Base-by-base conservation (phyloP, 257 asterid genomes). In the Solanum virginianum region DNA sequence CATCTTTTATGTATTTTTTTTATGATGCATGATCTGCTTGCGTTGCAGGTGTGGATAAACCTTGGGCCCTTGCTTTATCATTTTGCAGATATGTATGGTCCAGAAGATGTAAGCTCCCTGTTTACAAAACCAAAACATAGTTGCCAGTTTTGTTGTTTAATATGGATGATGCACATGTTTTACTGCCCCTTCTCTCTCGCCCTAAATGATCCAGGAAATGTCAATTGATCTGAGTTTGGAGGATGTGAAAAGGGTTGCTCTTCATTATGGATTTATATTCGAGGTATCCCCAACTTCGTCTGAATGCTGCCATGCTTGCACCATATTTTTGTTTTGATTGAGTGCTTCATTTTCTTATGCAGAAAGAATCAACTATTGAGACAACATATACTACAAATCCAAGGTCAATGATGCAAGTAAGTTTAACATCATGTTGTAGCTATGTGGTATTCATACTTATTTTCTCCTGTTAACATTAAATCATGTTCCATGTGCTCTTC, bases 391-490 rank as follows among this genome's bases (percentile, higher is more conserved):
- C 99, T 24, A 89, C 98, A 17, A 95, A 95, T 87, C 85, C 90
- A n/a, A 93, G 92, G 81, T 93, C 99, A 24, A 95, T 95, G 99
- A 94, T 95, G 99, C 98, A 95, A 94, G 99, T 92, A 90, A 80
- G 90, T 83, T 62, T 69, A 45, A 45, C 41, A 32, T 88, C 66
- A 63, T 36, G 70, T 59, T 18, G 79, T 53, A 55, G 49, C 56
- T 74, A 41, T 24, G 66, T 32, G 59, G 51, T 43, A 43, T 88
- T 55, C 55, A n/a, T 47, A 13, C 71, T 45, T 15, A 26, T 43
- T 79, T 57, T 53, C 32, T 56, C 8, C 81, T 45, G 81, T 82
- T 32, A 6, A 49, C 53, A 84, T 41, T 65, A 57, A 77, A 62
- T 65, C 18, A 60, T 62, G 81, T 26, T 43, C 36, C 41, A 55